A percentile compares a stretch with the other conserved stretches of the same genome.
These are phyloP conservation scores for Endoconidiophora laricicola DNA, from an alignment of 2,329 filamentous ascomycete genomes.

Conservation along the genomic window DNA sequence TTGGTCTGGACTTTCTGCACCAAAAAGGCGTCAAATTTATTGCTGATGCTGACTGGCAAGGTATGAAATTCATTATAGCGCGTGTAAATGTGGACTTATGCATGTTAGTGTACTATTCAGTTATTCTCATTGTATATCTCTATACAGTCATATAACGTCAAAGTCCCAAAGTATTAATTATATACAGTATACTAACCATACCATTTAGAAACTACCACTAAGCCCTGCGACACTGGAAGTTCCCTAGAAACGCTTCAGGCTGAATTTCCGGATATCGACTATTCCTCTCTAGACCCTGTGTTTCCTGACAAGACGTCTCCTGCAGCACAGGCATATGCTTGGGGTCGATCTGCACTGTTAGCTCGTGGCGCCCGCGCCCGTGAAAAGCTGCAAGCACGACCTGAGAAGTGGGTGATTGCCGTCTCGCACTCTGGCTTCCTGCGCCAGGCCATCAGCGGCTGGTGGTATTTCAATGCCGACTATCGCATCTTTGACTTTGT, in stretches of 20 bases:
- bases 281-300: constrained; percentile 36
- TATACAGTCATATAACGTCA: background rate
- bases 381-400: constrained; percentile 30
- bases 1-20: constrained; percentile 41
- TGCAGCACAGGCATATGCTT: constrained; percentile 31
- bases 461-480: constrained; percentile 44
- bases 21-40: constrained; percentile 35
- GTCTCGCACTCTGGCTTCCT: constrained; percentile 50
- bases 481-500: constrained; percentile 46
- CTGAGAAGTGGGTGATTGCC: constrained; percentile 46
- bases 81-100: background rate
- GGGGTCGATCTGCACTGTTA: constrained; percentile 35
- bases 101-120: background rate
- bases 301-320: constrained; percentile 46
- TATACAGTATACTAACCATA: background rate
- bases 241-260: constrained; percentile 25
- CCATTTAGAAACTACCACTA: constrained; percentile 31
- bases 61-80: constrained; percentile 20
- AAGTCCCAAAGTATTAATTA: background rate
- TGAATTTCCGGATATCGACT: constrained; percentile 41
- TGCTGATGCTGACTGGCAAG: constrained; percentile 49
- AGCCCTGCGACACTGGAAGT: constrained; percentile 46
- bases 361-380: constrained; percentile 36
- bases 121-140: background rate
- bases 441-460: constrained; percentile 36